Evolutionary conservation across 371 early-diverging fungal genomes (phyloP).

Genomic region (Rhizopus arrhizus): DNA sequence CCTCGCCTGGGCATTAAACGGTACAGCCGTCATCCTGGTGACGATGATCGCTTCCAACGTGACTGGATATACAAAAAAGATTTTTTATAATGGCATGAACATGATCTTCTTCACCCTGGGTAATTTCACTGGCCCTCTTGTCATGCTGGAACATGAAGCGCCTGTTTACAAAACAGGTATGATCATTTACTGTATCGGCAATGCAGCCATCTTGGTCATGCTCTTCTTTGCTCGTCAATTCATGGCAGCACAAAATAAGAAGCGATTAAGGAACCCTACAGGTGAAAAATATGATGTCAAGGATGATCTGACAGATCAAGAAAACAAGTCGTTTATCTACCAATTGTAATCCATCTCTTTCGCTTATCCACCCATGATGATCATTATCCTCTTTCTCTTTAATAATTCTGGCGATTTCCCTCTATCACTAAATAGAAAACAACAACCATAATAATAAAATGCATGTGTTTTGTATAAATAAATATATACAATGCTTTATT

Average conservation of each 20-base stretch:
- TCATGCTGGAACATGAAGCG: conserved; percentile 23
- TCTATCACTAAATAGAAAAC: too few relatives aligned
- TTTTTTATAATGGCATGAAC: conserved; percentile 36
- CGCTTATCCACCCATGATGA: not conserved
- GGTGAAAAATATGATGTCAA: conserved; percentile 5
- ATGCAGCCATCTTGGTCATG: conserved; percentile 28
- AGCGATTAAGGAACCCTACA: conserved; percentile 15
- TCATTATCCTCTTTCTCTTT: too few relatives aligned
- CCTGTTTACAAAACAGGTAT: conserved; percentile 42
- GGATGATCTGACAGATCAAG: conserved; percentile 31
- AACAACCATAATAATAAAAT: too few relatives aligned
- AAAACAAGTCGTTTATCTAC: conserved; percentile 28
- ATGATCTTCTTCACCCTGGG: conserved; percentile 36
- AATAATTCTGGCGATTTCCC: too few relatives aligned
- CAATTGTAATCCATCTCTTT: conserved; percentile 6
- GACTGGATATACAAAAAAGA: conserved; percentile 45
- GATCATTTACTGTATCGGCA: conserved; percentile 32
- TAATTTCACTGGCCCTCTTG: conserved; percentile 39
- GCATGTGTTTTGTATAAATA: too few relatives aligned
- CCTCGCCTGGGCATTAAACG: conserved; percentile 31
- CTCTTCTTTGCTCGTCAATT: conserved; percentile 24
- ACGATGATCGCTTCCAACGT: conserved; percentile 37
- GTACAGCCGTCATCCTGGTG: conserved; percentile 30
- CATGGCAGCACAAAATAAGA: conserved; percentile 28
- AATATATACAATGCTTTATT: conserved; percentile 28